A percentile compares a stretch with the other conserved stretches of the same genome.
These are phyloP conservation scores for Tritrichomonas musculus DNA, from an alignment of 208 protist species.

Conservation along the genomic window DNA sequence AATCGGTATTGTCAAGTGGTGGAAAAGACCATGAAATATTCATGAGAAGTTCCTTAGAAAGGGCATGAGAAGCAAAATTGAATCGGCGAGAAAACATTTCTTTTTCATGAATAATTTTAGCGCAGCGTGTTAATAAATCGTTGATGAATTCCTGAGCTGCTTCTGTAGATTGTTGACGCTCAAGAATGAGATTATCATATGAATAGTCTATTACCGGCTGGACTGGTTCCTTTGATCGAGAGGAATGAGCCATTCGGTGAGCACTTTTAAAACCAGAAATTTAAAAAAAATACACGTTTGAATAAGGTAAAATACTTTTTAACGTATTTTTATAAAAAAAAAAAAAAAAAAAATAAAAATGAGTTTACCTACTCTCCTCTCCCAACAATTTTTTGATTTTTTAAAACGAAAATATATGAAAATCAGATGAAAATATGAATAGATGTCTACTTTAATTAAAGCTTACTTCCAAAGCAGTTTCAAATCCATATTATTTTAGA, in stretches of 20 bases:
- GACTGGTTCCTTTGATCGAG: neutral
- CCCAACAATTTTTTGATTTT: no score
- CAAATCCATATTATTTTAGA: no score
- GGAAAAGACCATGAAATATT: neutral
- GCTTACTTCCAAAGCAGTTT: no score
- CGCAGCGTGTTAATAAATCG: neutral
- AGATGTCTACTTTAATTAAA: no score
- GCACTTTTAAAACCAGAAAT: no score
- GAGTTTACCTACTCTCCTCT: no score
- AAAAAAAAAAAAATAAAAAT: no score
- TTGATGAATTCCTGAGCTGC: neutral
- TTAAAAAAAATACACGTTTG: no score
- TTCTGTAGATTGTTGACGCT: neutral
- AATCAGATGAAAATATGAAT: no score
- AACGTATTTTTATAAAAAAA: no score
- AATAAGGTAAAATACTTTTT: no score
- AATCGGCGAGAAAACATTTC: neutral
- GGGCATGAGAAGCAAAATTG: neutral
- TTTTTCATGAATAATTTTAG: constrained; percentile 1
- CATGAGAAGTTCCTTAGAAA: neutral
- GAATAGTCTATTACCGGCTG: neutral
- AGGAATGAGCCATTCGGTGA: neutral
- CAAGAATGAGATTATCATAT: neutral
- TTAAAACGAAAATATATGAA: no score
- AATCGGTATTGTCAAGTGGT: neutral